Evolutionary conservation across 225 moss, liverwort and hornwort genomes (phyloP).

Genomic region (Rhytidiadelphus loreus): DNA sequence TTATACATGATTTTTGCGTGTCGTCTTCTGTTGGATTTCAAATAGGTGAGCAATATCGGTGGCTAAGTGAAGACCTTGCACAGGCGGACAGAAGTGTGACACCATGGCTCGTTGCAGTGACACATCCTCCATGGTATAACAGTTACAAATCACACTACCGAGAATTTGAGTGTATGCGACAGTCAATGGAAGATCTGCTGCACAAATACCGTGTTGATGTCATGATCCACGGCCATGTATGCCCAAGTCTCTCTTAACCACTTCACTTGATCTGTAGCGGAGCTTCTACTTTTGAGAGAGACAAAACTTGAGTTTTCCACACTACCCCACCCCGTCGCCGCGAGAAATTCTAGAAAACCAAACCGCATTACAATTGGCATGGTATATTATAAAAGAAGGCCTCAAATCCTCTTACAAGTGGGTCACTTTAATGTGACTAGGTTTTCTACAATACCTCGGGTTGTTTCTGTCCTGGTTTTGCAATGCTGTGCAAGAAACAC

Average conservation of each 20-base stretch:
- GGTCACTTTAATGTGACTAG: background rate
- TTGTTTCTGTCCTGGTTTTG: background rate
- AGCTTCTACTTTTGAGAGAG: background rate
- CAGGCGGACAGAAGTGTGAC: slow-evolving; percentile 59
- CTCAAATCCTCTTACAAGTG: background rate
- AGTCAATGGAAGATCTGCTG: slow-evolving; percentile 58
- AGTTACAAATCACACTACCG: slow-evolving; percentile 73
- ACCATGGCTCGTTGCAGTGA: slow-evolving; percentile 66
- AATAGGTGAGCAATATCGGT: slow-evolving; percentile 65
- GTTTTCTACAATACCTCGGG: background rate
- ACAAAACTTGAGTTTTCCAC: background rate
- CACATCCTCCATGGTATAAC: slow-evolving; percentile 85
- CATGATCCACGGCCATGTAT: slow-evolving; percentile 62
- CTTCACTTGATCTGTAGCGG: background rate
- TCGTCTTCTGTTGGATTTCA: background rate
- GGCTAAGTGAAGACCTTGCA: slow-evolving; percentile 57
- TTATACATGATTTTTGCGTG: background rate
- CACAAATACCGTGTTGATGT: slow-evolving; percentile 58
- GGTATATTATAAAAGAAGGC: no score
- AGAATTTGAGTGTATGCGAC: slow-evolving; percentile 80
- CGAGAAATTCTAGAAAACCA: background rate
- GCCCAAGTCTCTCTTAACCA: background rate
- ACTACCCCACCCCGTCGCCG: background rate
- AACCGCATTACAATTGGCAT: background rate
- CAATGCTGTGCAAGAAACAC: background rate